Base-by-base conservation (phyloP, 176 grass and related monocot genomes). In the Poa pratensis region DNA sequence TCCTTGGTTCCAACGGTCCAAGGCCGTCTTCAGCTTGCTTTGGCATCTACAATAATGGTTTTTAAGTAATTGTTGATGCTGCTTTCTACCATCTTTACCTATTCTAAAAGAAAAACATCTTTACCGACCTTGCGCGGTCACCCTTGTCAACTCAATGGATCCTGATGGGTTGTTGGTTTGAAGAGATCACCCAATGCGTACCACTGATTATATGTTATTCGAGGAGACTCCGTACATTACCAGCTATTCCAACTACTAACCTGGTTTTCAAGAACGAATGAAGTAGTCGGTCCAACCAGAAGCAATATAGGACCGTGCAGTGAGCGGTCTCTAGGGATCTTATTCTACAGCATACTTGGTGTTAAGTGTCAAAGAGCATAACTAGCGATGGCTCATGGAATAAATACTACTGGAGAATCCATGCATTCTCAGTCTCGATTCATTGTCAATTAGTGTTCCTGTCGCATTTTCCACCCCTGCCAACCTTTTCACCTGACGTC, bases 21-120 rank as follows among this genome's bases (percentile, higher is more conserved):
- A 54, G 45, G 79, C 32, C 78, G 72, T 86, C 81, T 86, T 86
- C 83, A n/a, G 53, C 1, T 16, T 18, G 9, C 67, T 6, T 86
- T 82, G 22, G 14, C 67, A 40, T n/a, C 37, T 70, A 3, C 43
- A n/a, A 73, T 53, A 20, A 64, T 28, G 48, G 40, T 5, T 53
- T 24, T 59, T 87, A 75, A 75, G 34, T 68, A 30, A 86, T 70
- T 73, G 73, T 22, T 4, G 19, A 0, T 74, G 70, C 18, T 37
- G 24, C 23, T 59, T 90, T 58, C 18, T 32, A 4, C 50, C 71
- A 26, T 62, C 54, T 70, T 59, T 83, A 7, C 3, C 14, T 23
- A 24, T 26, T 73, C 48, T 48, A 49, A 73, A 73, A 49, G 43
- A 7, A 73, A 48, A 46, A 73, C n/a, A 73, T 73, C 22, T 49